Evolutionary conservation across 202 grass and related monocot species (phyloP).

Genomic region (Saccharum hybrid): DNA sequence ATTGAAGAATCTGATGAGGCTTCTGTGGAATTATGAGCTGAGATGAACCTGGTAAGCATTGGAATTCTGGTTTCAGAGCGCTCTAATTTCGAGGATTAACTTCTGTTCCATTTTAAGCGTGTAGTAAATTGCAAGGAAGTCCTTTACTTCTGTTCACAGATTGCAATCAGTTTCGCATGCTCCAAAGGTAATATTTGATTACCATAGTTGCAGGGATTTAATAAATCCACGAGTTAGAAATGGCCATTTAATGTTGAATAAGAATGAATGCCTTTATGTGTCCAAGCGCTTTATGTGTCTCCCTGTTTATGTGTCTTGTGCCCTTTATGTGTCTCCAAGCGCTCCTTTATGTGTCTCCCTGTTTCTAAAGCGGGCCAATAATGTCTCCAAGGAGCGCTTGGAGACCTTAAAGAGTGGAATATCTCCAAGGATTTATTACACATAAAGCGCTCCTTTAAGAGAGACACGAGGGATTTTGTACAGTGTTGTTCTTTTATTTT

Average conservation of each 20-base stretch:
- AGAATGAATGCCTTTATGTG: neutral
- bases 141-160: neutral
- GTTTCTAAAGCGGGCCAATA: no score
- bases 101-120: neutral
- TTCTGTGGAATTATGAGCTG: neutral
- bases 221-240: neutral
- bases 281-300: no score
- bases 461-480: no score
- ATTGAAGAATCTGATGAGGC: conserved; percentile 1
- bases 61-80: neutral
- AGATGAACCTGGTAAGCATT: neutral
- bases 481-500: no score
- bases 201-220: neutral
- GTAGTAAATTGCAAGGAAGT: neutral
- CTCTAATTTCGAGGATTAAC: neutral
- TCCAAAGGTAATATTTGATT: neutral
- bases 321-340: no score
- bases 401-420: no score
- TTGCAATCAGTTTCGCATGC: no score
- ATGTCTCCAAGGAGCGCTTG: no score
- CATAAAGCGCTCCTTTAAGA: no score
- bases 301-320: no score
- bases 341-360: no score
- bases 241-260: neutral
- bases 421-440: no score